These are phyloP conservation scores for Luffa acutangula DNA, from an alignment of 306 rosid species.

Conservation along the genomic window DNA sequence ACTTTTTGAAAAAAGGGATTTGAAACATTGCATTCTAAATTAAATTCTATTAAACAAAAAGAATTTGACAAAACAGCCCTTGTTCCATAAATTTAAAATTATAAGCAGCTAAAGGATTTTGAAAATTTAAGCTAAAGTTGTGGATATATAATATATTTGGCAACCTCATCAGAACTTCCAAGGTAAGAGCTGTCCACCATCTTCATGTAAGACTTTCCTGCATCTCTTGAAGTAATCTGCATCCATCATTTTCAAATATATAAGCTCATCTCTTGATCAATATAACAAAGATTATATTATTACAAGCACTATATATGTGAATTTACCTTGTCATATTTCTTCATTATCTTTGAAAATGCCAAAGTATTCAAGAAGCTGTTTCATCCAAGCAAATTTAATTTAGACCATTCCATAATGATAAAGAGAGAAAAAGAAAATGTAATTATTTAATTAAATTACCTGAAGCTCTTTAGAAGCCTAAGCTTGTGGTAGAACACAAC, in stretches of 20 bases:
- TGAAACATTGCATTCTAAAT: background rate
- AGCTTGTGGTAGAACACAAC: conserved; percentile 56
- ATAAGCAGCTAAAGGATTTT: background rate
- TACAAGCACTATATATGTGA: too few species aligned
- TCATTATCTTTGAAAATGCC: conserved; percentile 76
- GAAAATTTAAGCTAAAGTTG: background rate
- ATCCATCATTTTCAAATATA: background rate
- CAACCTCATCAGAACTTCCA: conserved; percentile 66
- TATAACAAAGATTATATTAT: background rate
- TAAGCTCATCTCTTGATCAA: background rate
- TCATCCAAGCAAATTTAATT: conserved; percentile 5
- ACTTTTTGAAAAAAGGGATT: background rate
- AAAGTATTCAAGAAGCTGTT: conserved; percentile 51
- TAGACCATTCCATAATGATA: background rate
- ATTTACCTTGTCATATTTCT: conserved; percentile 36
- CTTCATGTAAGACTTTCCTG: conserved; percentile 48
- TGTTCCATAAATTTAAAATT: background rate
- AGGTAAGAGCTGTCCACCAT: conserved; percentile 57
- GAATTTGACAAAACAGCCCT: background rate
- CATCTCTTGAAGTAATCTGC: conserved; percentile 54
- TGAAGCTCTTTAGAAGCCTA: conserved; percentile 49
- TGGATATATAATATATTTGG: conserved; percentile 6
- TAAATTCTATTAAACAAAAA: background rate
- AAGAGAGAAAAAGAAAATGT: background rate
- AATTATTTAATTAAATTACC: conserved; percentile 5